Evolutionary conservation across 108 stramenopile species (phyloP), one percentile per base, ranked within the genome.

Genomic region (Cylindrotheca fusiformis): DNA sequence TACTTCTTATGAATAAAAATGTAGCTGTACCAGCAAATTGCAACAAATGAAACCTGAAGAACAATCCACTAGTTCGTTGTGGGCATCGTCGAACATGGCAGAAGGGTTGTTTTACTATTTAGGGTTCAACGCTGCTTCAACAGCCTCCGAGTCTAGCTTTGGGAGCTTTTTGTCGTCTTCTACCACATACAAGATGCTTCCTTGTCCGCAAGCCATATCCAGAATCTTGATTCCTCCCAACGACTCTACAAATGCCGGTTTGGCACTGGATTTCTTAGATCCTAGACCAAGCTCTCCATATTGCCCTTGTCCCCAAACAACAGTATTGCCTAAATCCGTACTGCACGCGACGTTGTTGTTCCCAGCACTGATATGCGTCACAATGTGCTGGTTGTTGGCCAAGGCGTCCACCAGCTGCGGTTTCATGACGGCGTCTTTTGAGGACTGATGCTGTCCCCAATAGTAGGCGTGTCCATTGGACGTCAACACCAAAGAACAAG

Each of bases 381-480:
- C 88, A 18, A 84, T 82, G 75, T 93, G 91, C 27, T 71, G 76
- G 63, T 95, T 95, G 59, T 93, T 91, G 32, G 94, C 94, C 62
- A 95, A 67, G 4, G 76, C 87, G 58, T 94, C 88, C 20, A 80
- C 74, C 41, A 95, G 52, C 26, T 76, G 58, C 0, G 91, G 91
- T 21, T 84, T 76, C 94, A 95, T 93, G 36, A 66, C 79, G 19
- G 94, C 94, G 69, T 95, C 94, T 1, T 77, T 82, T 28, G 62
- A 73, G 49, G 69, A 44, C 21, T 81, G 69, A 67, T 91, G 91
- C 62, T 84, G 88, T 12, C 91, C 94, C 71, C 78, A 84, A 72
- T 92, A 95, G 65, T 95, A 95, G 3, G 91, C 89, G 58, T 95
- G 94, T 18, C 94, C 91, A 24, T 67, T 56, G 19, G 36, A 61